Base-by-base conservation (phyloP, 495 filamentous ascomycete species). In the Lepraria neglecta region DNA sequence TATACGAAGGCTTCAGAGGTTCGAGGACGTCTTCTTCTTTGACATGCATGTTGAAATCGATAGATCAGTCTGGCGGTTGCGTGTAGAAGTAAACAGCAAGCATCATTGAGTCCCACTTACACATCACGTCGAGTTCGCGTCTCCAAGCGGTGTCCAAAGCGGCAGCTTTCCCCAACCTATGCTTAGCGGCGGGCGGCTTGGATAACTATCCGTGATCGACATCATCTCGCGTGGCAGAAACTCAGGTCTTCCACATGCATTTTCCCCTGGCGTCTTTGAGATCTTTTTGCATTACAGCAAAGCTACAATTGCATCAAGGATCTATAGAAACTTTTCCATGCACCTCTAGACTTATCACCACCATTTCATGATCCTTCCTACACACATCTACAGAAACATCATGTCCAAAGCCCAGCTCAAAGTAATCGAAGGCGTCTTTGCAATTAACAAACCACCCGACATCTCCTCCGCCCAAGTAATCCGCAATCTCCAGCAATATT, bases 401-500 rank as follows among this genome's bases (percentile, higher is more conserved):
- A 87, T 79, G 75, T 76, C 75, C 7, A 61, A 61, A 51, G 15
- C 75, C 42, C 76, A 74, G 61, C 76, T 79, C 66, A 84, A 82
- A 71, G 76, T 88, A 66, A 72, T 87, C 43, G 87, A 92, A 66
- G 89, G 89, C 70, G 80, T 90, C 53, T 87, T 92, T 66, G 94
- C 89, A 70, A 84, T 97, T 71, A 90, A 98, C 77, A 98, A 98
- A 75, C 94, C 94, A 50, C 74, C 85, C 66, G 83, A 84, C 67
- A 80, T 91, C 66, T 87, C 83, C 73, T 97, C 92, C 31, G 91
- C 91, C 61, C 87, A 94, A 72, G 89, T 90, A 3, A 82, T 98
- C 65, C 90, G 92, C 66, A 84, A 88, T 64, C 81, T 94, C 46
- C 90, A 96, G 72, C 71, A 72, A 31, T 79, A 86, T 70, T 94